These are phyloP conservation scores for Neofusicoccum sp. DNA, from an alignment of 2,329 filamentous ascomycete species.

Conservation along the genomic window DNA sequence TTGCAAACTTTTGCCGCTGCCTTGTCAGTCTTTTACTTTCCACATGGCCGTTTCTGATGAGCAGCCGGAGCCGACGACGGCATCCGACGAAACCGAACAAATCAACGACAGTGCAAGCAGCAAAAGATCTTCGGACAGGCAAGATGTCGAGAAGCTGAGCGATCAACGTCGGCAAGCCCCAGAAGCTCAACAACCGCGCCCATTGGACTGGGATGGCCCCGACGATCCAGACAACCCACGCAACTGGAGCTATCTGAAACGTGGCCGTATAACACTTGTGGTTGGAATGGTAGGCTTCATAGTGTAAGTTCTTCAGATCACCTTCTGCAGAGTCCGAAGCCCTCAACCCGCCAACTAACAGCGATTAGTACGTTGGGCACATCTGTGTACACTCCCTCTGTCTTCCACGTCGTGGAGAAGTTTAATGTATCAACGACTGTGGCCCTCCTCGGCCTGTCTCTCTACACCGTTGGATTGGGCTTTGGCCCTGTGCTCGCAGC, in stretches of 20 bases:
- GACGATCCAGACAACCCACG: conserved; percentile 38
- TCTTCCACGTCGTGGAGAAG: conserved; percentile 47
- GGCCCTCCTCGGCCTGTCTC: conserved; percentile 58
- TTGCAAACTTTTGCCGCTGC: no score
- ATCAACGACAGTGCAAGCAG: no score
- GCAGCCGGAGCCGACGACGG: no score
- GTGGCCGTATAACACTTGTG: conserved; percentile 33
- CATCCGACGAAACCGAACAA: no score
- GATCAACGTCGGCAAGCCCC: no score
- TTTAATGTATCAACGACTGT: conserved; percentile 57
- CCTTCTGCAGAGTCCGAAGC: no score
- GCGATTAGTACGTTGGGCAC: conserved; percentile 51
- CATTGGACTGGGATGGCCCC: conserved; percentile 34
- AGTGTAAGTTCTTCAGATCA: conserved; percentile 28
- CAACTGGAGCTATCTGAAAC: conserved; percentile 36
- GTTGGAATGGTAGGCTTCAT: conserved; percentile 37
- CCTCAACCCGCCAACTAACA: no score
- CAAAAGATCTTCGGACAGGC: no score
- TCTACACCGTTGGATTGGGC: conserved; percentile 61
- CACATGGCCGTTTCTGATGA: no score
- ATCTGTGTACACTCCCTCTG: conserved; percentile 54
- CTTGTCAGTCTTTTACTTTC: no score
- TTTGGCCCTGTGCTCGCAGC: conserved; percentile 61
- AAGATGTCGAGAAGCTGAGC: no score
- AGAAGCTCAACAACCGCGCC: not conserved